These are phyloP conservation scores for Xylaria bambusicola DNA, from an alignment of 495 filamentous ascomycete species.

Conservation along the genomic window DNA sequence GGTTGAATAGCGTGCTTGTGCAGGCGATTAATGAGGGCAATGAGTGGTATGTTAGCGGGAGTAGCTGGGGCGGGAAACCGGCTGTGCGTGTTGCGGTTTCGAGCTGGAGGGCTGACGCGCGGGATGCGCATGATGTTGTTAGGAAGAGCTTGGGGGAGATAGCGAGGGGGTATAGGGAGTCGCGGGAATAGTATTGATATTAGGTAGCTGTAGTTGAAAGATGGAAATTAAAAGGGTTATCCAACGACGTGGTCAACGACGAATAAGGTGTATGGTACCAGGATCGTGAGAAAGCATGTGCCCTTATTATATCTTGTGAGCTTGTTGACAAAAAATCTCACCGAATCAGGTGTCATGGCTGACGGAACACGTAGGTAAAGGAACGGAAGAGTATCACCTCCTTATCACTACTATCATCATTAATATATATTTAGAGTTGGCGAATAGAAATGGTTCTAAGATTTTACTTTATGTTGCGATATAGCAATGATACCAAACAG, in stretches of 20 bases:
- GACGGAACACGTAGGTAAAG: no score
- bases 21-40: constrained; percentile 71
- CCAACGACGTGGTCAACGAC: no score
- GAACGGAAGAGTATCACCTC: no score
- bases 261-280: neutral
- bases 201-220: neutral
- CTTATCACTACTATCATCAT: no score
- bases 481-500: no score
- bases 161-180: constrained; percentile 1
- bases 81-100: constrained; percentile 80
- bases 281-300: neutral
- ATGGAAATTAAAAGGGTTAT: no score
- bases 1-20: constrained; percentile 65
- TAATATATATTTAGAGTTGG: no score
- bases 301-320: neutral
- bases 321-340: no score
- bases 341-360: no score
- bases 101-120: constrained; percentile 72
- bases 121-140: constrained; percentile 30
- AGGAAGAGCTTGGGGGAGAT: constrained; percentile 12
- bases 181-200: neutral
- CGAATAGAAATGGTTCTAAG: no score
- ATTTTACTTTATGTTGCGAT: no score
- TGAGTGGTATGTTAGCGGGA: constrained; percentile 82
- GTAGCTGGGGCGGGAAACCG: constrained; percentile 68